These are phyloP conservation scores for Calonectria leucothoes DNA, from an alignment of 2,329 filamentous ascomycete species.

Conservation along the genomic window DNA sequence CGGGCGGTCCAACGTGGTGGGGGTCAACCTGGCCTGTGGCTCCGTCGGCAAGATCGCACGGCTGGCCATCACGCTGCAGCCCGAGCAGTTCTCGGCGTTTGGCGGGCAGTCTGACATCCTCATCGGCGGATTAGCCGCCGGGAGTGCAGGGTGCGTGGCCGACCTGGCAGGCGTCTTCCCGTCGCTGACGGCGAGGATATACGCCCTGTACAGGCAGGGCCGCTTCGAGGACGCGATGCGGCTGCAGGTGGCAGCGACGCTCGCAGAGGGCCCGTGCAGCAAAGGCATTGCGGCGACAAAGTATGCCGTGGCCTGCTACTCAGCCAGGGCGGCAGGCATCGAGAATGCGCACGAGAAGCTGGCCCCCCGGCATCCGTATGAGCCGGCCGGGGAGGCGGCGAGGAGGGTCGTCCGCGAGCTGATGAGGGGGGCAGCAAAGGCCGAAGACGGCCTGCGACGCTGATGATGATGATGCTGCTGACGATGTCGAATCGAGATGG, in stretches of 20 bases:
- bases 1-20: constrained; percentile 68
- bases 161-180: constrained; percentile 74
- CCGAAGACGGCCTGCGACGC: constrained; percentile 47
- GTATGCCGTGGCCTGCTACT: constrained; percentile 72
- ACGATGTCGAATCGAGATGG: background rate
- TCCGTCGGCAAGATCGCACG: constrained; percentile 78
- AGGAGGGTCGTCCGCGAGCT: constrained; percentile 53
- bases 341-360: constrained; percentile 68
- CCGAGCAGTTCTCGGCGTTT: constrained; percentile 72
- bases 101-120: constrained; percentile 81
- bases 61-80: constrained; percentile 61
- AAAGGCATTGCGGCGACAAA: constrained; percentile 76
- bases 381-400: constrained; percentile 56
- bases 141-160: constrained; percentile 70
- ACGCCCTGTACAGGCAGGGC: constrained; percentile 69
- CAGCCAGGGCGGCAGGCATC: constrained; percentile 69
- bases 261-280: constrained; percentile 75
- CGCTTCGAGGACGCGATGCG: constrained; percentile 67
- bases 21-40: constrained; percentile 78
- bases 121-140: constrained; percentile 68
- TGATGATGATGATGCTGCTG: background rate
- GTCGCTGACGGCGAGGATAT: constrained; percentile 67
- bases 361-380: constrained; percentile 71
- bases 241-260: constrained; percentile 70
- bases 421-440: constrained; percentile 57